phyloP scores from a whole-genome alignment of 2,329 filamentous ascomycete species.

The Calonectria henricotiae region DNA sequence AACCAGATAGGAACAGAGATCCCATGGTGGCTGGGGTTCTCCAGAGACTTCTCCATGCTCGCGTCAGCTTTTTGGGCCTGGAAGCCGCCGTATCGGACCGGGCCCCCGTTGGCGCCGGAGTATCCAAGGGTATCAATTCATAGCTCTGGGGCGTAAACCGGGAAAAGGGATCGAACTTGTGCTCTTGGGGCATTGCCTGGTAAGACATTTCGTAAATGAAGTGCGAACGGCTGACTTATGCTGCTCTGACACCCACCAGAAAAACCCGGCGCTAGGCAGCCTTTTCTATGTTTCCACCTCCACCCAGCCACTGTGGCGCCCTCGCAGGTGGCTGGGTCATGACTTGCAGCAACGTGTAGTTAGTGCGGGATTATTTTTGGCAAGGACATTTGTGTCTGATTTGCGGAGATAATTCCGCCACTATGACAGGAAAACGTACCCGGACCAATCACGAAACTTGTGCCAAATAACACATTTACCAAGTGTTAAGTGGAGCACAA shows the following conservation, averaged over 20 bases:
- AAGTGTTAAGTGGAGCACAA: no score
- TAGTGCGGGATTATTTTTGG: background rate
- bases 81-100: background rate
- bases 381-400: background rate
- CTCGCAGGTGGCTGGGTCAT: background rate
- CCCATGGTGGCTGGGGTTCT: background rate
- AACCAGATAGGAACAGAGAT: background rate
- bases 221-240: background rate
- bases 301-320: no score
- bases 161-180: background rate
- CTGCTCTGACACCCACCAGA: background rate
- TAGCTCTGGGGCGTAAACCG: background rate
- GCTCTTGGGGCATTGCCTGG: background rate
- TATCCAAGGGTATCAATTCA: background rate
- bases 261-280: constrained; percentile 1
- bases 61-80: background rate
- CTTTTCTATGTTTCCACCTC: background rate
- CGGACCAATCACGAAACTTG: no score
- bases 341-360: background rate
- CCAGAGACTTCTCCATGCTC: background rate
- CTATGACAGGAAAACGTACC: no score
- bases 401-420: background rate
- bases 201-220: background rate
- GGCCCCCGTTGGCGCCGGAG: background rate
- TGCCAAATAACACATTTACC: no score